Evolutionary conservation across 805 yeast genomes (phyloP).

Genomic region (Tanozyma kutaoensis): DNA sequence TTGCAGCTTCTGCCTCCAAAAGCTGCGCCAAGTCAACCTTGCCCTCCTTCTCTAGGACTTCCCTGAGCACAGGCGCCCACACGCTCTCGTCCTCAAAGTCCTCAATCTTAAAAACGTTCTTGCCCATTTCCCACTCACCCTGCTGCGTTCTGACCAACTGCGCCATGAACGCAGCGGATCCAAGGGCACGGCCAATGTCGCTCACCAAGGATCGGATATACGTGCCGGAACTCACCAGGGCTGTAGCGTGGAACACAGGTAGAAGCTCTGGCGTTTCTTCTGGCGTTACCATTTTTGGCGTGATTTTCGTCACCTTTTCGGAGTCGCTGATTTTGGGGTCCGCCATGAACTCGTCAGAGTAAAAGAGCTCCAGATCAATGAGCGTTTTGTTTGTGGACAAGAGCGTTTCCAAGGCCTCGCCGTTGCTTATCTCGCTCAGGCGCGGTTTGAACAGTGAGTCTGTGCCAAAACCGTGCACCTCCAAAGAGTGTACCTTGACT

Average conservation of each 20-base stretch:
- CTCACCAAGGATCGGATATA: slow-evolving; percentile 83
- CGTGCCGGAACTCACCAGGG: slow-evolving; percentile 88
- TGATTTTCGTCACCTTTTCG: slow-evolving; percentile 23
- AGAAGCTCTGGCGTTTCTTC: slow-evolving; percentile 34
- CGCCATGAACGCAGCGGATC: slow-evolving; percentile 81
- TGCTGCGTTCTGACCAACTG: slow-evolving; percentile 62
- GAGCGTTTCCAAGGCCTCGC: slow-evolving; percentile 28
- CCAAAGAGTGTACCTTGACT: slow-evolving; percentile 44
- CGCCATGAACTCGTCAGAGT: slow-evolving; percentile 40
- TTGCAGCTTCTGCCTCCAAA: background rate
- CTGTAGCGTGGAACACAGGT: slow-evolving; percentile 59
- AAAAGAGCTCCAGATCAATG: slow-evolving; percentile 48
- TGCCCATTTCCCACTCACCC: slow-evolving; percentile 71
- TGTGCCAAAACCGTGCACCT: too few species aligned
- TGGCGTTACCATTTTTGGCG: slow-evolving; percentile 23
- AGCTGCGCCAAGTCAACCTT: slow-evolving; percentile 12
- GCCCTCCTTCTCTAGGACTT: slow-evolving; percentile 31
- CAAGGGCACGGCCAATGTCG: slow-evolving; percentile 75
- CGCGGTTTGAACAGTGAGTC: too few species aligned
- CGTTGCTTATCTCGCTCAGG: slow-evolving; percentile 36
- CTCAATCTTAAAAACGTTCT: slow-evolving; percentile 50
- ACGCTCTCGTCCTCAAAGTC: slow-evolving; percentile 53
- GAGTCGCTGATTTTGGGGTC: slow-evolving; percentile 15
- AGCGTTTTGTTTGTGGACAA: slow-evolving; percentile 40
- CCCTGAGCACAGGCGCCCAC: slow-evolving; percentile 57